Evolutionary conservation across 2,329 filamentous ascomycete species (phyloP), one percentile per base, ranked within the genome.

Genomic region (Fusarium odoratissimum): DNA sequence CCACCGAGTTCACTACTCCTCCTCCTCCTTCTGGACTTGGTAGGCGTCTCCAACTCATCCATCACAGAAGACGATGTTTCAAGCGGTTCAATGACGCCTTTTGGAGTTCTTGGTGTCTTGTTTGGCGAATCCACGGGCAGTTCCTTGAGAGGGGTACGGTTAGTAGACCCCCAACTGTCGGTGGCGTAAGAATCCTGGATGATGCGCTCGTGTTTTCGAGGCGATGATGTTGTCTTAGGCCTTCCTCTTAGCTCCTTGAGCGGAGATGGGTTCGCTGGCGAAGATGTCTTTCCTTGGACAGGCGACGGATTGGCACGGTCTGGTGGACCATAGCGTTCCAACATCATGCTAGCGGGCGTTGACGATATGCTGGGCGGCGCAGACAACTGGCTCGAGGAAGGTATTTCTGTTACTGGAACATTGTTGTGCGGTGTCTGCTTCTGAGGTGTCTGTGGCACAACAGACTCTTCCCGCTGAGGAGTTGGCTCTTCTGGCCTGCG

Each of bases 141-240:
- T 57, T 67, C 70, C 14, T 63, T 62, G 5, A 75, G 60, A 23
- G 77, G 77, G 23, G 78, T 77, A 30, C 67, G 73, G 2, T 71
- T 58, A 13, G 59, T 59, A 3, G 81, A 77, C 8, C 61, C 72
- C 78, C 77, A 80, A 33, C 78, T 82, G n/a, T 78, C 78, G 8
- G 81, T 81, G 23, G 81, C 83, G 71, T 82, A 86, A 13, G 85
- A 86, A 63, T 87, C 85, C 56, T 86, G 79, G 25, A 87, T 83
- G 5, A 84, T 81, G n/a, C 83, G 68, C 11, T 81, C 72, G 25
- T 72, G 64, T 16, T 64, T 65, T 38, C 71, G 71, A 12, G 70
- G 71, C 8, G 74, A 72, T 9, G 51, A 67, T 9, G 72, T 33
- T 8, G 71, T 76, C 37, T 74, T 74, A 1, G 73, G 62, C 42